Base-by-base conservation (phyloP, 768 basidiomycete species). In the Chalciporus piperatus region DNA sequence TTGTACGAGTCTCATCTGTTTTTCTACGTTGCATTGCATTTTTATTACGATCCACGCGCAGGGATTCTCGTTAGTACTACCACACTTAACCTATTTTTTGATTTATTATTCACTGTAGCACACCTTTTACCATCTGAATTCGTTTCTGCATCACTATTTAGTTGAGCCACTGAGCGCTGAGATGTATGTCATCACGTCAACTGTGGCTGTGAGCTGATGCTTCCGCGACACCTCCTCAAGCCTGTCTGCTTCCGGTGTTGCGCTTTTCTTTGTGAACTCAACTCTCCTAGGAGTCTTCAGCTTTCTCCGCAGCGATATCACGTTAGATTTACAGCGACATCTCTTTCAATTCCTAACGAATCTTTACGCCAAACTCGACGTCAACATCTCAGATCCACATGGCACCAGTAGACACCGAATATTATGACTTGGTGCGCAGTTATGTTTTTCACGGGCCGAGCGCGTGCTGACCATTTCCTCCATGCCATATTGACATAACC, bases 331-430 rank as follows among this genome's bases (percentile, higher is more conserved):
- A 25, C n/a, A 20, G 32, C 48, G 38, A 16, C 50, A 32, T 13
- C 6, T 32, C 32, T 32, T 32, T 5, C 32, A 32, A 14, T 37
- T 8, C 17, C 6, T 17, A 8, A 57, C 57, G 23, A 47, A 25
- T 32, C 25, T 28, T 41, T 37, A 22, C 40, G 17, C 38, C n/a
- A 28, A 53, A 20, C 27, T 17, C 19, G 22, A 25, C 8, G 28
- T 23, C 9, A 14, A 33, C 23, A 40, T n/a, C 33, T 37, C n/a
- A 13, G 41, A 45, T 44, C n/a, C 41, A 27, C 55, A 92, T 92
- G 89, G 76, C 86, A n/a, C 90, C 90, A n/a, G 82, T 92, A 17
- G 91, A 93, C 64, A 91, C 89, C 12, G 87, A 87, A 64, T 94
- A 90, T 68, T 95, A 94, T 70, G 89, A 92, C 68, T 61, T 92